A percentile compares a stretch with the other conserved stretches of the same genome.
Conservation (phyloP, 352 stramenopile genomes). For the Phytophthora capsici region DNA sequence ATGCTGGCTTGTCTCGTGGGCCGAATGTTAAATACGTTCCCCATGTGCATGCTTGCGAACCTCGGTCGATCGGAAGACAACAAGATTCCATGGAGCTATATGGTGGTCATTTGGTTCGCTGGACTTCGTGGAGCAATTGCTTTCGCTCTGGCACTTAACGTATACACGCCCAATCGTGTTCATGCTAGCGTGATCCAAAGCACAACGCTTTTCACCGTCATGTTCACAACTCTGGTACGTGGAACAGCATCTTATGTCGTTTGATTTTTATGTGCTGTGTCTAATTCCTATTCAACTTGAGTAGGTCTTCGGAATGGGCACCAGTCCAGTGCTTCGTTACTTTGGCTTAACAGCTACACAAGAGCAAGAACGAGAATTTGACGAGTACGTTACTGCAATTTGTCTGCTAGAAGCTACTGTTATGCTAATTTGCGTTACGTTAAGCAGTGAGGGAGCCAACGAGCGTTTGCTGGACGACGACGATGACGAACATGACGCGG, state of each 20-base stretch:
- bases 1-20: constrained; percentile 69
- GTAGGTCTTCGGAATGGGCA: constrained; percentile 81
- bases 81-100: constrained; percentile 79
- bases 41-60: constrained; percentile 81
- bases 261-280: no score
- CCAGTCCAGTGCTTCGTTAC: constrained; percentile 65
- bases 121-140: constrained; percentile 93
- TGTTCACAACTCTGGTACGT: constrained; percentile 80
- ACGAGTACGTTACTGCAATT: constrained; percentile 51
- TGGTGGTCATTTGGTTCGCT: constrained; percentile 93
- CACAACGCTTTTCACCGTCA: constrained; percentile 82
- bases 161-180: constrained; percentile 58
- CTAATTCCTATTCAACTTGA: not conserved
- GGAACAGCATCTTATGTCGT: not conserved
- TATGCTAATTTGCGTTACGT: constrained; percentile 14
- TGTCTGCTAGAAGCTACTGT: not conserved
- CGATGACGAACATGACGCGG: constrained; percentile 58
- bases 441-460: constrained; percentile 45
- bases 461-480: constrained; percentile 66
- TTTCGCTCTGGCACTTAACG: constrained; percentile 87
- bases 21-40: constrained; percentile 80
- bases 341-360: constrained; percentile 56
- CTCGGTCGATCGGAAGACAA: constrained; percentile 58
- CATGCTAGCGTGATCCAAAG: constrained; percentile 79
- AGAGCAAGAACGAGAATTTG: constrained; percentile 44